A percentile compares a stretch with the other conserved stretches of the same genome.
phyloP scores from a whole-genome alignment of 1,284 basidiomycete genomes.

The Ganoderma resinaceum region DNA sequence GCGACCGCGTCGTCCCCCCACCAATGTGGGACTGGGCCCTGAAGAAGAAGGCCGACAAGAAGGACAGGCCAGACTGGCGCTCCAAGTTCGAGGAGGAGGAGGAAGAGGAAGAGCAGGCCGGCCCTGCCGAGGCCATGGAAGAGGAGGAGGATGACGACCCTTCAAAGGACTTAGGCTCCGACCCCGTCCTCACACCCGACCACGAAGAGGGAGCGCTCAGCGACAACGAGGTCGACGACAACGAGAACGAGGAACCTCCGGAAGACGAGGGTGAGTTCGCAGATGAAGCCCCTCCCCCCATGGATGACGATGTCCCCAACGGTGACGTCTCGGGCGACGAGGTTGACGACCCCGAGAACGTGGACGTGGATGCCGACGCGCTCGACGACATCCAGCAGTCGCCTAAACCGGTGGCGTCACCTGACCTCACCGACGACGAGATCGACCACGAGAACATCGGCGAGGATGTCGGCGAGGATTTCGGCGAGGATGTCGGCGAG shows the following conservation, averaged over 20 bases:
- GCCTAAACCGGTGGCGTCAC: constrained; percentile 32
- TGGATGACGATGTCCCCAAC: constrained; percentile 12
- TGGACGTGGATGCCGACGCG: constrained; percentile 26
- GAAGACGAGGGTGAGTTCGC: constrained; percentile 27
- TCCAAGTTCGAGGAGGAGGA: constrained; percentile 58
- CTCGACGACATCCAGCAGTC: constrained; percentile 26
- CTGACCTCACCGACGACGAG: constrained; percentile 36
- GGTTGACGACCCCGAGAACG: constrained; percentile 41
- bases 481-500: constrained; percentile 33
- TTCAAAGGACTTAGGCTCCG: constrained; percentile 31
- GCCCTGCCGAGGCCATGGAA: constrained; percentile 64
- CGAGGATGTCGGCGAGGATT: constrained; percentile 30
- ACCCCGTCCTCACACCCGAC: constrained; percentile 20
- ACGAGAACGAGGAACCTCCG: constrained; percentile 26
- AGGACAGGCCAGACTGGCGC: constrained; percentile 41
- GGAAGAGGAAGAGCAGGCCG: constrained; percentile 57
- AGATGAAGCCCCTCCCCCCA: constrained; percentile 24
- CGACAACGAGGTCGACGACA: constrained; percentile 32
- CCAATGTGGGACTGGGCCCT: constrained; percentile 84
- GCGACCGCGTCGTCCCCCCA: constrained; percentile 71
- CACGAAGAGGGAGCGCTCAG: constrained; percentile 22
- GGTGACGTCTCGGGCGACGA: constrained; percentile 37
- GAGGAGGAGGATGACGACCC: constrained; percentile 65
- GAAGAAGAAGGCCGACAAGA: constrained; percentile 45
- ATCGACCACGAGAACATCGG: constrained; percentile 25